Conservation (phyloP, 129 eudicot species). For the carrot (Daucus carota) region DH1_v3.0 NC_030388.2:30417001-30417500, state of each 20-base stretch:
- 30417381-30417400: conserved; percentile 20
- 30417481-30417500: conserved; percentile 3
- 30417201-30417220: background rate
- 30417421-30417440: conserved; percentile 16
- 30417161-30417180: conserved; percentile 18
- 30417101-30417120: conserved; percentile 15
- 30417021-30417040: background rate
- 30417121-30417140: conserved; percentile 20
- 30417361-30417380: too few relatives aligned
- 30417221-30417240: background rate
- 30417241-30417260: background rate
- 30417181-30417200: background rate
- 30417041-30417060: background rate
- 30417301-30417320: too few relatives aligned
- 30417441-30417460: conserved; percentile 7
- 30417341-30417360: background rate
- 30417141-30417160: conserved; percentile 13
- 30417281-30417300: background rate
- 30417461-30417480: background rate
- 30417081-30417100: conserved; percentile 12
- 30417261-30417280: background rate
- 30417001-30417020: conserved; percentile 20
- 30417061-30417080: conserved; percentile 11
- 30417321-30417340: too few relatives aligned
- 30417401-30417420: conserved; percentile 35